phyloP scores from a whole-genome alignment of 805 yeast species.

The Soucietia sequanensis region DNA sequence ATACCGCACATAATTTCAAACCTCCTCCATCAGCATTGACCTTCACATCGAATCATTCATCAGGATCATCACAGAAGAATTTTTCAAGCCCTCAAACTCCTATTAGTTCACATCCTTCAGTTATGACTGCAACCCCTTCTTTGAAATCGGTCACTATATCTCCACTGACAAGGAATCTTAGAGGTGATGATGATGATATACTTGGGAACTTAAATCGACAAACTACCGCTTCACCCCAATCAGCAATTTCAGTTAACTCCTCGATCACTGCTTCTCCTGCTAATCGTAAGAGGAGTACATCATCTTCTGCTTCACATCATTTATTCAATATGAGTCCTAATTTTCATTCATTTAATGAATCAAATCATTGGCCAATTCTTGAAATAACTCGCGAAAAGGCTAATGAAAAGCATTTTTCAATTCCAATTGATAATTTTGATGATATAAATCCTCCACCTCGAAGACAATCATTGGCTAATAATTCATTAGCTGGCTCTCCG shows the following conservation, averaged over 20 bases:
- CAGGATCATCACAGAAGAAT: conserved; percentile 2
- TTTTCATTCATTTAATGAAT: conserved; percentile 6
- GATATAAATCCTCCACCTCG: no score
- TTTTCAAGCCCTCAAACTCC: conserved; percentile 11
- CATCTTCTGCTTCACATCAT: conserved; percentile 10
- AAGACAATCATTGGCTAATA: no score
- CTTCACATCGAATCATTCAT: conserved; percentile 10
- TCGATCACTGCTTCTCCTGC: conserved; percentile 4
- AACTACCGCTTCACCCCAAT: conserved; percentile 1
- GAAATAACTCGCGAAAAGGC: no score
- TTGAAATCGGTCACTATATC: conserved; percentile 39
- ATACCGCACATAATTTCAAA: conserved; percentile 17
- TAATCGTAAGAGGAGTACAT: conserved; percentile 15
- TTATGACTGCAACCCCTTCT: conserved; percentile 28
- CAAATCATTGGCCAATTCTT: conserved; percentile 7
- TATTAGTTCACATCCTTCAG: conserved; percentile 10
- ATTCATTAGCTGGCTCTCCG: no score
- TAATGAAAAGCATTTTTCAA: no score
- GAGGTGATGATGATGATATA: not conserved
- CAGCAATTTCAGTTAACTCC: no score
- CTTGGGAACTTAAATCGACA: not conserved
- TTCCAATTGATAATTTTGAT: no score
- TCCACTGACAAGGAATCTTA: conserved; percentile 24
- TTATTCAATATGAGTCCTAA: no score
- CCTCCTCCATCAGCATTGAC: conserved; percentile 13